Evolutionary conservation across 768 basidiomycete genomes (phyloP).

Genomic region (Collybiopsis luxurians): DNA sequence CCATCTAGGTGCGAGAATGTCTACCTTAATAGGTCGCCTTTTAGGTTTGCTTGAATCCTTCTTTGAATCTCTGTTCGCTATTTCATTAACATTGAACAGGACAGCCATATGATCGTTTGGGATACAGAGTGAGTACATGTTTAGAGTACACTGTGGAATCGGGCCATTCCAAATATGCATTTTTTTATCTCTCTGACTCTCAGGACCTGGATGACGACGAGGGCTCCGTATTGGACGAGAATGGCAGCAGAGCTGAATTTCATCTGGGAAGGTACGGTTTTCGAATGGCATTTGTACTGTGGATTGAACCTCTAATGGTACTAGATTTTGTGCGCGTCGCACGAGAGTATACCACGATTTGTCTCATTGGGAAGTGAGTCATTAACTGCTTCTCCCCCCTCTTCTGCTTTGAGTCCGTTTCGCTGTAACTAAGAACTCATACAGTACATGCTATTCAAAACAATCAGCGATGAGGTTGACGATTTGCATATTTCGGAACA

Average conservation of each 20-base stretch:
- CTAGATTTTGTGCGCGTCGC: constrained; percentile 67
- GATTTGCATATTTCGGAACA: constrained; percentile 38
- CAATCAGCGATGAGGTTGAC: constrained; percentile 57
- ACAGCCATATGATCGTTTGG: constrained; percentile 62
- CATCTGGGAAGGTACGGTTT: constrained; percentile 48
- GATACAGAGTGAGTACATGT: constrained; percentile 52
- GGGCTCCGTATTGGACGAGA: constrained; percentile 16
- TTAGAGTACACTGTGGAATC: constrained; percentile 3
- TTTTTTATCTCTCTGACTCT: too few species aligned
- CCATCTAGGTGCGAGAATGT: constrained; percentile 66
- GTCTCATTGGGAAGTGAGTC: constrained; percentile 79
- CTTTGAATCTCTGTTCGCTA: too few species aligned
- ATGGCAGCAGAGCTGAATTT: constrained; percentile 35
- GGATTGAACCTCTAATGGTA: too few species aligned
- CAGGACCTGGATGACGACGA: constrained; percentile 16
- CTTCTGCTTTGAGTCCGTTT: too few species aligned
- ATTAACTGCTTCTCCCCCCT: constrained; percentile 11
- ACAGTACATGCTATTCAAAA: constrained; percentile 65
- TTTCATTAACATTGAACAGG: constrained; percentile 36
- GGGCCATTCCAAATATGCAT: too few species aligned
- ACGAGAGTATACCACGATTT: constrained; percentile 68
- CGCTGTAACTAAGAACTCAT: too few species aligned
- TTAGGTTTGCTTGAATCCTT: background rate
- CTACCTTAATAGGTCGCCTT: constrained; percentile 59
- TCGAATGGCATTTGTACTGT: too few species aligned